Evolutionary conservation across 176 grass and related monocot genomes (phyloP).

Genomic region (Aegilops bicornis): DNA sequence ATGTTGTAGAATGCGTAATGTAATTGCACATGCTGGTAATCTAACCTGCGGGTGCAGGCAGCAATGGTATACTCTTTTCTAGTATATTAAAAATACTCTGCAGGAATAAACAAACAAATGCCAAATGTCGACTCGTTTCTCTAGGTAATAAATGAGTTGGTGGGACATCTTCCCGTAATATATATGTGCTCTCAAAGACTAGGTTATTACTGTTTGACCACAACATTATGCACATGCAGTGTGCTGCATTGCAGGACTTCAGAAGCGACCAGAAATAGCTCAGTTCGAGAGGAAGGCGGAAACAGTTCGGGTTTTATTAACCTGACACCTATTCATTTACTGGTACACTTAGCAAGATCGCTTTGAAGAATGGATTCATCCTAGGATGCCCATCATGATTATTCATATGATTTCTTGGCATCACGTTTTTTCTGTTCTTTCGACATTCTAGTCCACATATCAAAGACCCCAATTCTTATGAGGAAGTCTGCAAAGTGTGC

Average conservation of each 20-base stretch:
- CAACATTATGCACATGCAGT: neutral
- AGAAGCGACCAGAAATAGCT: neutral
- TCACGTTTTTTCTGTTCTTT: neutral
- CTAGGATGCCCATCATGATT: neutral
- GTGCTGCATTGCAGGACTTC: neutral
- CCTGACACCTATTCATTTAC: neutral
- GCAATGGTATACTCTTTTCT: neutral
- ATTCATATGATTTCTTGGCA: neutral
- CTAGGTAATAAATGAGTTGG: neutral
- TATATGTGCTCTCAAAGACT: neutral
- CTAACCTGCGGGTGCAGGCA: neutral
- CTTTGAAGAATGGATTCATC: neutral
- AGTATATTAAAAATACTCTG: neutral
- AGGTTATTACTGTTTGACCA: neutral
- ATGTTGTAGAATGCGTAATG: neutral
- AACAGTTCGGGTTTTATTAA: too few relatives aligned
- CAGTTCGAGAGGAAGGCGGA: too few relatives aligned
- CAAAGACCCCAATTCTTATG: neutral
- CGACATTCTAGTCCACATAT: neutral
- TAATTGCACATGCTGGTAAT: neutral
- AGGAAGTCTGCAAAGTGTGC: constrained; percentile 1
- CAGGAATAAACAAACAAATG: constrained; percentile 2
- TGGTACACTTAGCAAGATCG: neutral
- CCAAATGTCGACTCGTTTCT: neutral
- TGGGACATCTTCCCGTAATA: neutral